Conservation (phyloP, 2,329 filamentous ascomycete genomes). For the Blumeria hordei region DNA sequence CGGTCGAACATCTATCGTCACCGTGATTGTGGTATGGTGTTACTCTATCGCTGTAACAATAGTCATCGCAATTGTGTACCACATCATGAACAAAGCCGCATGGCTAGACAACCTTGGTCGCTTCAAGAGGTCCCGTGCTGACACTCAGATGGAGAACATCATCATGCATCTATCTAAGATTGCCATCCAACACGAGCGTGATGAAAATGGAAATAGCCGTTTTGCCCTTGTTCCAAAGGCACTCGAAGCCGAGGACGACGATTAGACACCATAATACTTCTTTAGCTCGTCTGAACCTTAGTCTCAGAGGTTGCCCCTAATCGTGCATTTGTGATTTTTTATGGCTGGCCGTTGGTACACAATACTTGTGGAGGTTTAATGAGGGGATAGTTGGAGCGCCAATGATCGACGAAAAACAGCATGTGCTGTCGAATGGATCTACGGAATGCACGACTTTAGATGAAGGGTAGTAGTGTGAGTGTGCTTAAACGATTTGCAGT, state of each 20-base stretch:
- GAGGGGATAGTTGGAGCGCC: too few species aligned
- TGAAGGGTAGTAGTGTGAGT: too few species aligned
- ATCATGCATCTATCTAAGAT: constrained; percentile 39
- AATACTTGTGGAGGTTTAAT: too few species aligned
- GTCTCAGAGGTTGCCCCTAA: too few species aligned
- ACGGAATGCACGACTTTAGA: too few species aligned
- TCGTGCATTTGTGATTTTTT: too few species aligned
- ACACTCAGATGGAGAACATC: constrained; percentile 42
- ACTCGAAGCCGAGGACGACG: constrained; percentile 14
- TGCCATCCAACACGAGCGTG: constrained; percentile 31
- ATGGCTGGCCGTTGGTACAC: too few species aligned
- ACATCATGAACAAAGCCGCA: constrained; percentile 30
- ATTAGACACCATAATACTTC: constrained; percentile 5
- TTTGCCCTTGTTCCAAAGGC: constrained; percentile 12
- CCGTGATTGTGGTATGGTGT: constrained; percentile 37
- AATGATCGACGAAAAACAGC: too few species aligned
- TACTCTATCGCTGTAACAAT: constrained; percentile 43
- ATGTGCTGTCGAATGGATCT: too few species aligned
- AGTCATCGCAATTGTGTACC: constrained; percentile 41
- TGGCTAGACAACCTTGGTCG: constrained; percentile 38
- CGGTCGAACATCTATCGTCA: constrained; percentile 27
- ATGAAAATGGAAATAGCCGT: constrained; percentile 18
- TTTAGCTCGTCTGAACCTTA: too few species aligned
- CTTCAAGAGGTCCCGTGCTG: constrained; percentile 33
- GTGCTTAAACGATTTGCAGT: too few species aligned